Percentiles rank a stretch among this genome's conserved stretches.
These are phyloP conservation scores for Picea glauca DNA, from an alignment of 75 land plant genomes.

Conservation along the genomic window DNA sequence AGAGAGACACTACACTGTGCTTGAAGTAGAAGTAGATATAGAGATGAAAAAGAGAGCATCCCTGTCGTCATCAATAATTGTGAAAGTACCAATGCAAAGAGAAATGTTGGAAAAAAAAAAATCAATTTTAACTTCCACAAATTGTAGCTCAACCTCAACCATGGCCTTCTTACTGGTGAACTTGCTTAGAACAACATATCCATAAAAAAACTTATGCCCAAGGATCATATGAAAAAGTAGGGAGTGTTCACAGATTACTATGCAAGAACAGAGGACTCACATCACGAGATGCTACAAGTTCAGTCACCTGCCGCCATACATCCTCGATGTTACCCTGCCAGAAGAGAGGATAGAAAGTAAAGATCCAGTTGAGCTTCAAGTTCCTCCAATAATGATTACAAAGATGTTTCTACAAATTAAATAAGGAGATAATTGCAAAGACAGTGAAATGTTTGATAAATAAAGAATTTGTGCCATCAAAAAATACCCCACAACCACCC, in stretches of 20 bases:
- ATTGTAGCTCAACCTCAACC: background rate
- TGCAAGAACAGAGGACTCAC: constrained; percentile 35
- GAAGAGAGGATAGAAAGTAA: background rate
- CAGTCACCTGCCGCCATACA: constrained; percentile 92
- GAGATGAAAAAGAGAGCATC: no score
- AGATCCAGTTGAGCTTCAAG: background rate
- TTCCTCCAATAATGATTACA: background rate
- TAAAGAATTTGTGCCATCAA: background rate
- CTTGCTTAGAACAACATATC: no score
- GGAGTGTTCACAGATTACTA: background rate
- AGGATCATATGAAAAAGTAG: background rate
- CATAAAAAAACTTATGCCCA: background rate
- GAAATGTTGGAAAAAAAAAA: no score
- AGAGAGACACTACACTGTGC: no score
- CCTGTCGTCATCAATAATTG: no score
- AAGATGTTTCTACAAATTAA: background rate
- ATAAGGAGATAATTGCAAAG: background rate
- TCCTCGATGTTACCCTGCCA: constrained; percentile 83
- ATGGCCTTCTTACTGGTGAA: background rate
- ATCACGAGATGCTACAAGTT: constrained; percentile 89
- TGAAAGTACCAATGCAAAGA: no score
- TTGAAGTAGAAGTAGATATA: no score
- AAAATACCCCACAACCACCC: constrained; percentile 85
- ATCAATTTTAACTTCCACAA: background rate
- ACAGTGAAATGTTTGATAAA: background rate